Evolutionary conservation across 2,329 filamentous ascomycete genomes (phyloP), one percentile per base, ranked within the genome.

Genomic region (Phialemoniopsis sp.): DNA sequence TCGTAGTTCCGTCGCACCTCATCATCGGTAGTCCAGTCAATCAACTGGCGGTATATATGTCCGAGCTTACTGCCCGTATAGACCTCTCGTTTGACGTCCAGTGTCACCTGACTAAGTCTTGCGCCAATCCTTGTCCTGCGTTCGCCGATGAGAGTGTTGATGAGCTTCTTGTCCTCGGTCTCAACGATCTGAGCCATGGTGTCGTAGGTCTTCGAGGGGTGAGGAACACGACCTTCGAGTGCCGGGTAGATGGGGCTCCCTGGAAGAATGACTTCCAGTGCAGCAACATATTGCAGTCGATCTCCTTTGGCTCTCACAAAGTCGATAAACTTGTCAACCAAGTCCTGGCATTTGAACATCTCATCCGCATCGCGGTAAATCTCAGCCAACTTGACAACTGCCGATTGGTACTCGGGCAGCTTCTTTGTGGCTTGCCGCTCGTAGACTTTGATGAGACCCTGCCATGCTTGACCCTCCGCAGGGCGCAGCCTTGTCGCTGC

Each of bases 21-120:
- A 55, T 98, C 93, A 52, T 97, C 89, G 41, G 70, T 78, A 9
- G 85, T 84, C 93, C 93, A 98, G 56, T 95, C 82, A 54, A 96
- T 90, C 37, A 96, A 74, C 37, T 89, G 76, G 41, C 80, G 78
- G 56, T 95, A 97, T 34, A 95, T 66, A 29, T 80, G 68, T 52
- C 90, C 89, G n/a, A 98, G 66, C 42, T 81, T 74, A 60, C 89
- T 95, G 44, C 78, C 73, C 21, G 69, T 70, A 48, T 87, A 83
- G 2, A 96, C 82, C 59, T 98, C 93, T 29, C 83, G 75, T 59
- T 91, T 95, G 36, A 95, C 93, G 44, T 96, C 87, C 3, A 78
- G 60, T 1, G 87, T 95, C 16, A 97, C 91, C 45, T 93, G 85
- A 31, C 79, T 82, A 41, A 95, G 73, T 34, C 80, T 85, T 9